Base-by-base conservation (phyloP, 129 eudicot species). In the Arctium minus region DNA sequence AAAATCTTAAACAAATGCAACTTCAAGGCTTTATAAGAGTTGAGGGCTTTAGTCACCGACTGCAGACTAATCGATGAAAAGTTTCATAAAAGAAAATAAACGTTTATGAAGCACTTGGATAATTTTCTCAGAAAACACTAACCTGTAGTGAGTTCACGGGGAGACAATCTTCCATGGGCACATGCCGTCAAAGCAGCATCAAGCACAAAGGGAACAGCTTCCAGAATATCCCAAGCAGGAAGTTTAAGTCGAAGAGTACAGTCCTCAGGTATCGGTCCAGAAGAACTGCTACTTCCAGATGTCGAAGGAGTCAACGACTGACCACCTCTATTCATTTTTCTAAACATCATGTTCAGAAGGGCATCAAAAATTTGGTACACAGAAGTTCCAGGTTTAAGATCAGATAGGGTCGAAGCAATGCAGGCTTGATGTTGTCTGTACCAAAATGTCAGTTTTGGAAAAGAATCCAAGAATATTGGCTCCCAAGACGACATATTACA, bases 171-270 rank as follows among this genome's bases (percentile, higher is more conserved):
- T 70, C 92, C 98, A 82, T 96, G 93, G 36, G 91, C 98, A 80
- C 95, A 90, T 18, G 98, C 98, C 1, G 96, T 92, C 80, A 96
- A 85, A 80, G 97, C 90, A 86, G 98, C 99, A 88, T 96, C 98
- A 77, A 93, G 88, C 70, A 89, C 99, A 88, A 91, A 96, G 15
- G 99, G 99, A 80, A 93, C 91, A 84, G 98, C 99, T 88, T 96
- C 99, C 27, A 96, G 85, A 80, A 96, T 93, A 86, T 96, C 97
- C 98, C 99, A 96, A 77, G 96, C 99, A 69, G 99, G 99, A 76
- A 96, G 69, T 77, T 89, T 89, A 78, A 93, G 90, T 17, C 82
- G 86, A 50, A 82, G 82, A 80, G 84, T 73, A 15, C 69, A 70
- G 77, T 96, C 99, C 44, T 96, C 99, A 8, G 84, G 72, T 67